Base-by-base conservation (phyloP, 441 rosid species). In the Syzygium syzygioides region DNA sequence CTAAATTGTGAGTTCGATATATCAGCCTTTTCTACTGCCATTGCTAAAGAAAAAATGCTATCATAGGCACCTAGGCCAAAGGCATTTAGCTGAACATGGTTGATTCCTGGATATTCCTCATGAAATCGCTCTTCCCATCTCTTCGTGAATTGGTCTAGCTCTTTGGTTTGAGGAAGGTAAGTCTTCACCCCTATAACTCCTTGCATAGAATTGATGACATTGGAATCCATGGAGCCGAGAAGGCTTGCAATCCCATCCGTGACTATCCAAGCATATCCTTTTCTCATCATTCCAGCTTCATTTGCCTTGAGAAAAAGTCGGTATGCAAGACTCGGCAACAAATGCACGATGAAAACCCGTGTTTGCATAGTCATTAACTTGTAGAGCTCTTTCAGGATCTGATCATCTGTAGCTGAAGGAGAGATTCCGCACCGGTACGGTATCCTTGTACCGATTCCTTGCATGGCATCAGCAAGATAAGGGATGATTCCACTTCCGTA, bases 31-130 rank as follows among this genome's bases (percentile, higher is more conserved):
- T 93, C 95, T 26, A 89, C 87, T 7, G 94, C 93, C 92, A 85
- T 90, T 53, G 94, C 97, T 26, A 94, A 55, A 84, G 92, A 93
- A 79, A 88, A 91, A 55, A 92, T 34, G 25, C 93, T 86, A 71
- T 94, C 96, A 89, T 94, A 94, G 19, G 96, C 94, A 90, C 93
- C 89, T 32, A 92, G 71, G 12, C 93, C 95, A n/a, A 86, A 93
- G 6, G 86, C 62, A 79, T 89, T 91, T 5, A 71, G 86, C 45
- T 89, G 89, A 26, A n/a, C n/a, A n/a, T 34, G 34, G 26, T 90
- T 9, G 19, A 32, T n/a, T 79, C 45, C 85, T 50, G 84, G 54
- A 80, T 89, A 79, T 59, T 87, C 56, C 76, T 0, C 19, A 12
- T 50, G 5, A 71, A 90, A 89, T 23, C 57, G 91, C 25, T 86